Conservation (phyloP, 2,329 filamentous ascomycete species). For the Drechslera avenae region DNA sequence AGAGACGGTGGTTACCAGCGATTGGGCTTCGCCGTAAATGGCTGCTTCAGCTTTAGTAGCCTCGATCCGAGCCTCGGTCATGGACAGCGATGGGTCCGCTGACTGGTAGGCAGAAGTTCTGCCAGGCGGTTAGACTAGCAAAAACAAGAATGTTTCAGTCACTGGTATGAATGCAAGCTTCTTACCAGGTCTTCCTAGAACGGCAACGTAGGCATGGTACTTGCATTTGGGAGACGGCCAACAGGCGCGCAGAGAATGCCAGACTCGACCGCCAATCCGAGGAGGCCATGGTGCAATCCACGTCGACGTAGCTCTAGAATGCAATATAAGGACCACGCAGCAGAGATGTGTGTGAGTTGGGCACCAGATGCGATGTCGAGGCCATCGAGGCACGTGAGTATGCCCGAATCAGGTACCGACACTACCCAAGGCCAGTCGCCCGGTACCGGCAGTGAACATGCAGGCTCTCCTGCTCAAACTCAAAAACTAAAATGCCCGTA, state of each 20-base stretch:
- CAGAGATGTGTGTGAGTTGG: neutral
- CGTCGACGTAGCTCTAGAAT: neutral
- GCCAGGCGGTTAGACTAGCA: constrained; percentile 16
- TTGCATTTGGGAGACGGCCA: constrained; percentile 56
- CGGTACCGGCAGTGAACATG: constrained; percentile 6
- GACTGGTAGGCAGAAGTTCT: constrained; percentile 58
- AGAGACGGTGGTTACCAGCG: constrained; percentile 55
- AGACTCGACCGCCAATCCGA: constrained; percentile 50
- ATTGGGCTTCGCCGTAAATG: constrained; percentile 63
- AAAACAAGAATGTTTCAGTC: neutral
- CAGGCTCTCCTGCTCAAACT: neutral
- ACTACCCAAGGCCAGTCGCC: constrained; percentile 9
- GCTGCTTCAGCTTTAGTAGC: constrained; percentile 71
- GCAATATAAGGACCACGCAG: constrained; percentile 1
- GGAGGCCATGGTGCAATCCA: constrained; percentile 24
- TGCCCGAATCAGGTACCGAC: constrained; percentile 11
- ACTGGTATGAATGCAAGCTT: neutral
- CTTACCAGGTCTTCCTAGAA: constrained; percentile 8
- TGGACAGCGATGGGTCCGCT: constrained; percentile 51
- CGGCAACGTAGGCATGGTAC: constrained; percentile 34
- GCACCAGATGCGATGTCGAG: constrained; percentile 3
- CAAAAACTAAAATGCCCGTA: neutral
- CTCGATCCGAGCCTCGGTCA: constrained; percentile 57
- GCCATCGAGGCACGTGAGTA: constrained; percentile 4
- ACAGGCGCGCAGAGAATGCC: constrained; percentile 54